Conservation (phyloP, 2,329 filamentous ascomycete genomes). For the Zymoseptoria passerinii region DNA sequence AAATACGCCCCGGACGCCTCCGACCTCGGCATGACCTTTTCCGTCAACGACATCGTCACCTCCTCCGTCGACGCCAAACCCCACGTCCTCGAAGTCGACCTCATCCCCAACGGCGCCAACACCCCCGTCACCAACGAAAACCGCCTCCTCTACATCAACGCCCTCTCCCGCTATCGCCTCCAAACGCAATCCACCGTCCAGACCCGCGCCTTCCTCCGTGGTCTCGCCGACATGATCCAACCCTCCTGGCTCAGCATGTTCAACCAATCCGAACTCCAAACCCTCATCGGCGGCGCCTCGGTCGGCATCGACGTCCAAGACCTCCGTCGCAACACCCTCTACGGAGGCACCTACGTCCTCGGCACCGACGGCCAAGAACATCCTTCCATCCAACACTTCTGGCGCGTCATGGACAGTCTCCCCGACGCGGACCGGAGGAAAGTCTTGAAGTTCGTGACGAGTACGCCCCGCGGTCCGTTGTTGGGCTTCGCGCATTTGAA, state of each 20-base stretch:
- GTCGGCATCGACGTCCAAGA: slow-evolving; percentile 82
- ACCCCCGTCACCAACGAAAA: slow-evolving; percentile 84
- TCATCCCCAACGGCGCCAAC: slow-evolving; percentile 69
- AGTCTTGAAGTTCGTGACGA: slow-evolving; percentile 92
- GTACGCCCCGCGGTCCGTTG: slow-evolving; percentile 80
- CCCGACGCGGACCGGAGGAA: slow-evolving; percentile 70
- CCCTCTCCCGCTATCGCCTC: slow-evolving; percentile 79
- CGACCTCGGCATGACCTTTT: slow-evolving; percentile 80
- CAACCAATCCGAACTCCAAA: slow-evolving; percentile 91
- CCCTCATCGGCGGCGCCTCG: slow-evolving; percentile 74
- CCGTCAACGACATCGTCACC: slow-evolving; percentile 71
- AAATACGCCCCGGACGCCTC: slow-evolving; percentile 81
- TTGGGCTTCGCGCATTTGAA: slow-evolving; percentile 80
- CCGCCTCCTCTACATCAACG: slow-evolving; percentile 85
- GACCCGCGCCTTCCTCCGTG: slow-evolving; percentile 78
- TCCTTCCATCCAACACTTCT: slow-evolving; percentile 77
- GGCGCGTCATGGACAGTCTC: slow-evolving; percentile 74
- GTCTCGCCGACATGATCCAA: slow-evolving; percentile 78
- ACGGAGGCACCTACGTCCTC: slow-evolving; percentile 79
- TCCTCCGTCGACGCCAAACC: slow-evolving; percentile 61
- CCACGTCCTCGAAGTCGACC: slow-evolving; percentile 61
- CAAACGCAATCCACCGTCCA: slow-evolving; percentile 71
- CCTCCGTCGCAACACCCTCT: slow-evolving; percentile 72
- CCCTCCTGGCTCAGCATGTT: slow-evolving; percentile 97
- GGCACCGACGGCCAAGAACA: slow-evolving; percentile 87